Conservation (phyloP, 2,329 filamentous ascomycete species). For the Daldinia eschscholtzii region DNA sequence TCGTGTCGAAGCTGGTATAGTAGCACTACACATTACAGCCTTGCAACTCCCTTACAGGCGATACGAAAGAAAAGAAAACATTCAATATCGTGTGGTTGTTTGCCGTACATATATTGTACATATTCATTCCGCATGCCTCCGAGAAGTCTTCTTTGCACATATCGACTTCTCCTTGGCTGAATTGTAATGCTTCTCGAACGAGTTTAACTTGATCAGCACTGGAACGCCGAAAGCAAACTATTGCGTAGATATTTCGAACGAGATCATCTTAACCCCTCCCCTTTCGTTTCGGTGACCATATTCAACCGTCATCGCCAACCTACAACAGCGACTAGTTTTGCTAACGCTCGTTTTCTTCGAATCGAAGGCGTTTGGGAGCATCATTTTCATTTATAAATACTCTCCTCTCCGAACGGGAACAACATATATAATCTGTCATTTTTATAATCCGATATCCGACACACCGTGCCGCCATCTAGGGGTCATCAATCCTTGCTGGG, state of each 20-base stretch:
- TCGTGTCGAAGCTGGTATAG: slow-evolving; percentile 23
- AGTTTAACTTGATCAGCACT: slow-evolving; percentile 27
- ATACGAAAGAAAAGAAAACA: background rate
- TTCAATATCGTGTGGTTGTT: background rate
- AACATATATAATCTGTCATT: slow-evolving; percentile 18
- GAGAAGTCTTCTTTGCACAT: slow-evolving; percentile 4
- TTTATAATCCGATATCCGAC: slow-evolving; percentile 27
- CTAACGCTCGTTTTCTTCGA: slow-evolving; percentile 18
- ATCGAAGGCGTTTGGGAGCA: slow-evolving; percentile 10
- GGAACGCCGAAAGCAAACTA: slow-evolving; percentile 26
- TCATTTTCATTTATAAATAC: slow-evolving; percentile 23
- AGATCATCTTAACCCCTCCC: slow-evolving; percentile 9
- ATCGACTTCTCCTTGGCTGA: slow-evolving; percentile 20
- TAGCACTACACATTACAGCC: slow-evolving; percentile 11
- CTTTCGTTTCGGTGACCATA: slow-evolving; percentile 3
- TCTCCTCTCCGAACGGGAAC: slow-evolving; percentile 5
- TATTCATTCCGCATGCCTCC: slow-evolving; percentile 6
- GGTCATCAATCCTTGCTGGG: slow-evolving; percentile 35
- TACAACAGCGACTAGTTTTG: background rate
- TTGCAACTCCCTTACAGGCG: background rate
- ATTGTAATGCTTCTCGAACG: slow-evolving; percentile 30
- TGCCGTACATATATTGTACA: background rate
- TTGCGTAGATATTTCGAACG: slow-evolving; percentile 7
- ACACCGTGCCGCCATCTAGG: slow-evolving; percentile 27
- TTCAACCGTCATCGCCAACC: background rate